Evolutionary conservation across 2,329 filamentous ascomycete genomes (phyloP).

Genomic region (Talaromyces sp.): DNA sequence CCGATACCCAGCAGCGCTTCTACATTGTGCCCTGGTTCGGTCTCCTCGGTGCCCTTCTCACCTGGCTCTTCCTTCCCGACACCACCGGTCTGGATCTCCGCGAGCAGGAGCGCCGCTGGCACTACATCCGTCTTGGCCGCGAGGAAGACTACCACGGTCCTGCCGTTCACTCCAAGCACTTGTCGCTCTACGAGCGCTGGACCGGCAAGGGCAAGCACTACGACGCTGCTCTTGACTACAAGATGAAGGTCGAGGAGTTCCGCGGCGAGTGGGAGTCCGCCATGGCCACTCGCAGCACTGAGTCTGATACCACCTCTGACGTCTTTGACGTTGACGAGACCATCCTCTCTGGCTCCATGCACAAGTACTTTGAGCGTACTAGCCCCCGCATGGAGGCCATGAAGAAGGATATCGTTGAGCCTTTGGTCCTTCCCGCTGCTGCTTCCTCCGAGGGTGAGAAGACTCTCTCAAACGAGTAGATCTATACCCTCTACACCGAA

Average conservation of each 20-base stretch:
- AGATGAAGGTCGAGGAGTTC: constrained; percentile 83
- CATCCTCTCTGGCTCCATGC: constrained; percentile 51
- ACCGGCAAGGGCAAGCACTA: constrained; percentile 78
- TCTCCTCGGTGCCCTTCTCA: constrained; percentile 80
- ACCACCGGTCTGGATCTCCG: constrained; percentile 95
- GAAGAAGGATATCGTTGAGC: constrained; percentile 27
- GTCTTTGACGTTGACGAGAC: constrained; percentile 48
- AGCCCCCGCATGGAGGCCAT: constrained; percentile 41
- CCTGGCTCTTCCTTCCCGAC: constrained; percentile 83
- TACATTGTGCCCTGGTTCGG: constrained; percentile 95
- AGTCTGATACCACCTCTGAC: constrained; percentile 45
- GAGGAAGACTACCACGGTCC: constrained; percentile 87
- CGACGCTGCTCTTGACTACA: constrained; percentile 78
- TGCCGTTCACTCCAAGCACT: constrained; percentile 83
- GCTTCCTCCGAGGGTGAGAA: constrained; percentile 15
- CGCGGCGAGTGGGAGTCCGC: constrained; percentile 58
- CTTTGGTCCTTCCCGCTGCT: constrained; percentile 15
- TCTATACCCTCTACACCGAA: neutral
- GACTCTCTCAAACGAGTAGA: constrained; percentile 14
- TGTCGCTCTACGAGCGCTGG: constrained; percentile 83
- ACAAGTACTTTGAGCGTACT: constrained; percentile 57
- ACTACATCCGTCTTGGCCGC: constrained; percentile 76
- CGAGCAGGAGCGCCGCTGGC: constrained; percentile 93
- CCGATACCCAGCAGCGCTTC: constrained; percentile 79
- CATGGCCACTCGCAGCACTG: constrained; percentile 51